Conservation (phyloP, 2,329 filamentous ascomycete species). For the Elsinoe perseae region DNA sequence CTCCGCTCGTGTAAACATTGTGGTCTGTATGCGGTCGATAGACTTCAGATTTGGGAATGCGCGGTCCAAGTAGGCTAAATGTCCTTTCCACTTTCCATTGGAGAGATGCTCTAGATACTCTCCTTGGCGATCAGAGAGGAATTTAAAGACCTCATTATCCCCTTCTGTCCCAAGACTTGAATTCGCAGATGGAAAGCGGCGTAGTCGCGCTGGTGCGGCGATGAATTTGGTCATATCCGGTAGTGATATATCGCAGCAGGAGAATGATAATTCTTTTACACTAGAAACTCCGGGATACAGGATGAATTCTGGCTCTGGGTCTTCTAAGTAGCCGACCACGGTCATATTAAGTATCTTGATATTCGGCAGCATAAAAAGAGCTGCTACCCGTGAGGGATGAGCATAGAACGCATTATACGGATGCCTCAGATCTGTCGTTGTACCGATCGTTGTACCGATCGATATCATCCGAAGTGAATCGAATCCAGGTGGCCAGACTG, state of each 20-base stretch:
- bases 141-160: no score
- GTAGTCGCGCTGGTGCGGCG: neutral
- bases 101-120: no score
- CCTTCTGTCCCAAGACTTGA: neutral
- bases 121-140: no score
- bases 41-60: no score
- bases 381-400: conserved; percentile 15
- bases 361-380: conserved; percentile 19
- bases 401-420: conserved; percentile 19
- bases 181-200: neutral
- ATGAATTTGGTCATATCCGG: neutral
- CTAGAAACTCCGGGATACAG: conserved; percentile 15
- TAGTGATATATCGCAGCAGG: neutral
- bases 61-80: no score
- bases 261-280: conserved; percentile 17
- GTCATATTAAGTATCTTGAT: conserved; percentile 19
- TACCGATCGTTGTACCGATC: conserved; percentile 18
- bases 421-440: conserved; percentile 13
- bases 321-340: conserved; percentile 16
- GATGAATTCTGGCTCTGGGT: conserved; percentile 8
- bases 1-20: no score
- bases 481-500: conserved; percentile 19
- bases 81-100: no score
- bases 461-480: conserved; percentile 18
- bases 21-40: no score